phyloP scores from a whole-genome alignment of 768 basidiomycete species.

The Terana coerulea region DNA sequence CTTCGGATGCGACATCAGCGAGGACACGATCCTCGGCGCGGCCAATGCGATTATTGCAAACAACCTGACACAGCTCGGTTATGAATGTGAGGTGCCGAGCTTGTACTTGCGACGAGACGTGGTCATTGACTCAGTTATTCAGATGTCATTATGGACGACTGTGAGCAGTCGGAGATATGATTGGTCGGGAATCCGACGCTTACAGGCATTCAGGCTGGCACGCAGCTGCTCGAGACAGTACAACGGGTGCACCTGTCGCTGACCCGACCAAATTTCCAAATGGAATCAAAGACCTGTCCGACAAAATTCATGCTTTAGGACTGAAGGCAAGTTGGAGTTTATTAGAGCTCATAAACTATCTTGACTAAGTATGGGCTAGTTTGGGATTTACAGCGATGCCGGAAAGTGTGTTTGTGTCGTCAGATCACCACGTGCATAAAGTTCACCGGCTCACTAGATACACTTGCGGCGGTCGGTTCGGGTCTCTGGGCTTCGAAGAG shows the following conservation, averaged over 20 bases:
- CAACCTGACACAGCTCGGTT: constrained; percentile 32
- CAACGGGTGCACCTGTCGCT: constrained; percentile 28
- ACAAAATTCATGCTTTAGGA: constrained; percentile 31
- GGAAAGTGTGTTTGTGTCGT: constrained; percentile 18
- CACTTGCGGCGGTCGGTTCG: constrained; percentile 35
- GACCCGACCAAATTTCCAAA: constrained; percentile 30
- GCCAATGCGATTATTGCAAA: constrained; percentile 30
- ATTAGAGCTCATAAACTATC: neutral
- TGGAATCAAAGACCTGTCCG: constrained; percentile 27
- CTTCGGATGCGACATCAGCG: constrained; percentile 35
- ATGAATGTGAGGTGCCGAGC: constrained; percentile 29
- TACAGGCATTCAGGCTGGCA: constrained; percentile 32
- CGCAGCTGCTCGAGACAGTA: constrained; percentile 25
- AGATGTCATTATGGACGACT: constrained; percentile 38
- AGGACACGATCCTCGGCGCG: constrained; percentile 31
- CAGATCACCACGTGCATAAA: neutral
- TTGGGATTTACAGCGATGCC: constrained; percentile 35
- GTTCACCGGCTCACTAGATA: constrained; percentile 14
- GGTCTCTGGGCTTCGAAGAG: constrained; percentile 36
- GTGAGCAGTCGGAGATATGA: constrained; percentile 19
- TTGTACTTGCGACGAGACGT: neutral
- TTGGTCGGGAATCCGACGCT: neutral
- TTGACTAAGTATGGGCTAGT: constrained; percentile 14
- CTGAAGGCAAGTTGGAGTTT: constrained; percentile 23
- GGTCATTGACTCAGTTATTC: neutral